phyloP scores from a whole-genome alignment of 305 asterid genomes.

The Galium porrigens region DNA sequence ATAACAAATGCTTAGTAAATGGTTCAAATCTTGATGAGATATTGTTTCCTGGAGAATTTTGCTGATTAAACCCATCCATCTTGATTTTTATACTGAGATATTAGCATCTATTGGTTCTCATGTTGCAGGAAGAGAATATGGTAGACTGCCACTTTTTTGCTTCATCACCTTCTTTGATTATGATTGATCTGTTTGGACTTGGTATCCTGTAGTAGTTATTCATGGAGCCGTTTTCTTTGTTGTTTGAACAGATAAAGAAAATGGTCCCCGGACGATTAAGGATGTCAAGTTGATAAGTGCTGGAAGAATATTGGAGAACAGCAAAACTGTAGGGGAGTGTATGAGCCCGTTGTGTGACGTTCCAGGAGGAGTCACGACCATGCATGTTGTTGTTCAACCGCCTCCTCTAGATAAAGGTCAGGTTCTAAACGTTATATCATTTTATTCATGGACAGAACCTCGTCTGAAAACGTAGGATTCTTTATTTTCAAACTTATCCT shows the following conservation, averaged over 20 bases:
- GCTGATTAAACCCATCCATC: not conserved
- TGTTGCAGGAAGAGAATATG: not conserved
- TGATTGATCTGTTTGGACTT: not conserved
- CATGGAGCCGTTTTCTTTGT: not conserved
- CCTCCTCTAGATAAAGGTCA: conserved; percentile 46
- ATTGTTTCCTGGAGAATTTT: not conserved
- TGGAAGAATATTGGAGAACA: conserved; percentile 73
- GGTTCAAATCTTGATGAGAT: conserved; percentile 1
- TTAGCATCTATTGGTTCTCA: not conserved
- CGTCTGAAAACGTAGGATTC: not conserved
- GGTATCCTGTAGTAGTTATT: not conserved
- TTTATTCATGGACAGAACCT: not conserved
- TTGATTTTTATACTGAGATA: not conserved
- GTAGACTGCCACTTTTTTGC: not conserved
- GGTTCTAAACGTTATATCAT: not conserved
- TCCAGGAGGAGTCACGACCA: conserved; percentile 76
- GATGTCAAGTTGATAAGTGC: conserved; percentile 72
- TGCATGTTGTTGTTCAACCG: conserved; percentile 70
- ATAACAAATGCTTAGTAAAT: not conserved
- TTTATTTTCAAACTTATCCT: not conserved
- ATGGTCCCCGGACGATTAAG: conserved; percentile 55
- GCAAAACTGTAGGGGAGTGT: conserved; percentile 58
- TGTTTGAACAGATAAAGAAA: conserved; percentile 46
- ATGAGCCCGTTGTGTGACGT: conserved; percentile 53
- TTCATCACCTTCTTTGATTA: not conserved